A percentile compares a stretch with the other conserved stretches of the same genome.
These are phyloP conservation scores for Blumeriella jaapii DNA, from an alignment of 2,329 filamentous ascomycete species.

Conservation along the genomic window DNA sequence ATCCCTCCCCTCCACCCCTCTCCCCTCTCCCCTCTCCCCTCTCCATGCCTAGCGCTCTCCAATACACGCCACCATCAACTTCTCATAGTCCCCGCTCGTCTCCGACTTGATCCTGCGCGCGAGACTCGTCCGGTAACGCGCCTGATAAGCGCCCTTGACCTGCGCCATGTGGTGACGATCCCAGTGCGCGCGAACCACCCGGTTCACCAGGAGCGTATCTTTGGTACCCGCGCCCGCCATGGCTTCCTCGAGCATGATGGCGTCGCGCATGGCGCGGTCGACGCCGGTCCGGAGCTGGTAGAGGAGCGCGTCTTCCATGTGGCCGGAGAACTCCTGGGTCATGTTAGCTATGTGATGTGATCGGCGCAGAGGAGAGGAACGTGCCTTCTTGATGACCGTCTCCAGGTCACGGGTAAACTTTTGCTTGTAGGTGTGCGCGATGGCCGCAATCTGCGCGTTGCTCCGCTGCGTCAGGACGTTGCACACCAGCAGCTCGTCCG, in stretches of 20 bases:
- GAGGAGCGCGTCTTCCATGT: constrained; percentile 79
- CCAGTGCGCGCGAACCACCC: constrained; percentile 80
- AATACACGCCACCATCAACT: constrained; percentile 52
- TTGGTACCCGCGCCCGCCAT: constrained; percentile 87
- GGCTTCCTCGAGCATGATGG: constrained; percentile 66
- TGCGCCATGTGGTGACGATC: constrained; percentile 61
- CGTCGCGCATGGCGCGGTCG: constrained; percentile 78
- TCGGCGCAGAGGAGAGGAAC: constrained; percentile 10
- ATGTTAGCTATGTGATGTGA: constrained; percentile 5
- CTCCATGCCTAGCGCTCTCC: constrained; percentile 1
- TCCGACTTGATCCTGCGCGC: constrained; percentile 63
- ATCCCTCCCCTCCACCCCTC: no score
- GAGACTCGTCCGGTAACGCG: constrained; percentile 57
- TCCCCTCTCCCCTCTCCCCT: no score
- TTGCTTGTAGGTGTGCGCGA: constrained; percentile 61
- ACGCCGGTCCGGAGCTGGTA: constrained; percentile 66
- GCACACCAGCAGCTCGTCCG: constrained; percentile 68
- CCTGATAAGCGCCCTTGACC: constrained; percentile 67
- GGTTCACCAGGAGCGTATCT: constrained; percentile 63
- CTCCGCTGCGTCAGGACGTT: constrained; percentile 65
- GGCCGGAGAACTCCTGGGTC: constrained; percentile 66
- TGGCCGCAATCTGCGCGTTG: constrained; percentile 74
- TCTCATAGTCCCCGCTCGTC: constrained; percentile 75
- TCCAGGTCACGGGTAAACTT: constrained; percentile 62
- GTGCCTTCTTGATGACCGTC: constrained; percentile 58